Base-by-base conservation (phyloP, 1,284 basidiomycete species). In the Phaffia rhodozyma region DNA sequence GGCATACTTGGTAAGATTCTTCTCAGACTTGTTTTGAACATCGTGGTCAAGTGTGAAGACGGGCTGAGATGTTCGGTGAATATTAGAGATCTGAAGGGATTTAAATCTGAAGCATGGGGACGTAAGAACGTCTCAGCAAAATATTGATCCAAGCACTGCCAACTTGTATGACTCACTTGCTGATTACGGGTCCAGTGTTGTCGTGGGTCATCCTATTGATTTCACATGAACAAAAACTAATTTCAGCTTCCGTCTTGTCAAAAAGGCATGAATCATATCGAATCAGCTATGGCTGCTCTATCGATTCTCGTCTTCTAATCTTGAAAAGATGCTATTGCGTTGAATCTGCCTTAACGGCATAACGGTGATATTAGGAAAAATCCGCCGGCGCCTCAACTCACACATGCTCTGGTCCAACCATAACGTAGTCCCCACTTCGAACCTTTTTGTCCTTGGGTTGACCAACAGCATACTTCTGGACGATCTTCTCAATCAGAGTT, bases 31-130 rank as follows among this genome's bases (percentile, higher is more conserved):
- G 79, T 99, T 99, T 76, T 98, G 94, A 0, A 98, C 92, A 72
- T 99, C 96, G 75, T 99, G 94, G 74, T 98, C 94, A 51, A 99
- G 83, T 1, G 94, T 93, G 78, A 97, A 97, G 48, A 98, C 92
- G 4, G 89, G 86, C 72, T 96, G 92, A 55, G 79, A 80, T 3
- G 88, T 84, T 73, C 94, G 84, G 69, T 86, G 80, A 68, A 98
- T 86, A 68, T 82, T 84, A 6, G 86, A 92, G 57, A 91, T 94
- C 25, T 91, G 91, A 68, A 98, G 91, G 6, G 91, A 91, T 67
- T 89, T 87, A 81, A 98, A 99, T 76, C 90, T 93, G 71, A 5
- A 52, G 23, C 49, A 54, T 9, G 52, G 29, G 25, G 32, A 58
- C 29, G 63, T 48, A 56, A 43, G 13, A 16, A 43, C 16, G 38